Conservation (phyloP, 371 early-diverging fungal species). For the Apophysomyces elegans region DNA sequence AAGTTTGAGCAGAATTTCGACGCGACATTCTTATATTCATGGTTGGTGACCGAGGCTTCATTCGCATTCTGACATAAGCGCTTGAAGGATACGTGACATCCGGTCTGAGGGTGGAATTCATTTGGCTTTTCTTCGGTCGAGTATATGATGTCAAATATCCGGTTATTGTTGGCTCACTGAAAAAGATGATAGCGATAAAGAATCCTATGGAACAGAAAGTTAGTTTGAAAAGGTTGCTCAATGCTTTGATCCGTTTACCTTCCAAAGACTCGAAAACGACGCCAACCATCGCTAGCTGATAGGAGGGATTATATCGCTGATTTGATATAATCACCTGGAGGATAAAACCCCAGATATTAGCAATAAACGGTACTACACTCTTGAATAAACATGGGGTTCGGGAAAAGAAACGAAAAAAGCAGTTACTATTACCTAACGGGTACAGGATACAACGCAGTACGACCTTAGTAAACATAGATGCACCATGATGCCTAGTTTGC, state of each 20-base stretch:
- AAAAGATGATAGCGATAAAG: conserved; percentile 33
- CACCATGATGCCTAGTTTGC: conserved; percentile 10
- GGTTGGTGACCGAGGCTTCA: not conserved
- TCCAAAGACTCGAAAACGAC: conserved; percentile 15
- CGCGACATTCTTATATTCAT: not conserved
- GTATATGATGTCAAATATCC: not conserved
- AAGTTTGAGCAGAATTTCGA: not conserved
- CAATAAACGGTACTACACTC: conserved; percentile 26
- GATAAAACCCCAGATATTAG: conserved; percentile 30
- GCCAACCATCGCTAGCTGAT: conserved; percentile 5
- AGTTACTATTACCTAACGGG: conserved; percentile 14
- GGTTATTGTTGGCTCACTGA: conserved; percentile 33
- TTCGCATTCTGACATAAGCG: not conserved
- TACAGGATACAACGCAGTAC: conserved; percentile 33
- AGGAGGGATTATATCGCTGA: not conserved
- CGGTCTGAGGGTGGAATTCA: not conserved
- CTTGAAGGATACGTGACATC: not conserved
- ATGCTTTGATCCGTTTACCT: conserved; percentile 7
- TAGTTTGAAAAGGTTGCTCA: not conserved
- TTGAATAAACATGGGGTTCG: not conserved
- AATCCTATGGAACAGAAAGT: conserved; percentile 20
- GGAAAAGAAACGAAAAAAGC: not conserved
- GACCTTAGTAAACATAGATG: conserved; percentile 22
- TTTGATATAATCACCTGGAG: conserved; percentile 16
- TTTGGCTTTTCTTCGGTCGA: not conserved